Evolutionary conservation across 352 stramenopile species (phyloP).

Genomic region (Phytophthora vignae): DNA sequence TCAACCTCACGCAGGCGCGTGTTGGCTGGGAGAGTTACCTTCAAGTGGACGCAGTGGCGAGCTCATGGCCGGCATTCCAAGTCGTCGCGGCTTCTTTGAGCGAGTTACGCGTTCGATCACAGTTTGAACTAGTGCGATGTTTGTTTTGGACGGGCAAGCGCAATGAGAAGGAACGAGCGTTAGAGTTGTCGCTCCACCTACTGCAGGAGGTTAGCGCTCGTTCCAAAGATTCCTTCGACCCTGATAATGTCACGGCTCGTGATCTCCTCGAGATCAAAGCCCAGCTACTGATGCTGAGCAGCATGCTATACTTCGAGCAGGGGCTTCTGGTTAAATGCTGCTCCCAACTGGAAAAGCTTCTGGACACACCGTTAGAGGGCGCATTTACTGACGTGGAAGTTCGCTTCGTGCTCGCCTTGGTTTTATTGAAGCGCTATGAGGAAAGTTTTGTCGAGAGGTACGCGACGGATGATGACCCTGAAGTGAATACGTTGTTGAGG

Average conservation of each 20-base stretch:
- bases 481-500: conserved; percentile 22
- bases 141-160: conserved; percentile 46
- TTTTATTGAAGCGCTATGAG: conserved; percentile 30
- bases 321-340: conserved; percentile 23
- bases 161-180: conserved; percentile 30
- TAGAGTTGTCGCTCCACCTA: conserved; percentile 29
- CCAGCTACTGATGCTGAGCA: conserved; percentile 50
- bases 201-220: conserved; percentile 13
- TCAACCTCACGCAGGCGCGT: conserved; percentile 52
- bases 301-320: conserved; percentile 54
- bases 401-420: conserved; percentile 42
- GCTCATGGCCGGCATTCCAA: conserved; percentile 26
- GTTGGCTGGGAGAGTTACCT: conserved; percentile 58
- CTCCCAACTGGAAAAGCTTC: conserved; percentile 31
- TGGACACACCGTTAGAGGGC: conserved; percentile 13
- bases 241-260: background rate
- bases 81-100: conserved; percentile 11
- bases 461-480: conserved; percentile 2
- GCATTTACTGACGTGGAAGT: conserved; percentile 47
- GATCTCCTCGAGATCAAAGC: conserved; percentile 18
- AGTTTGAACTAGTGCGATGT: conserved; percentile 47
- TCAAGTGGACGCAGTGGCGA: conserved; percentile 16
- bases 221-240: background rate
- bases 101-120: conserved; percentile 37
- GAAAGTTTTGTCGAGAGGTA: background rate